Evolutionary conservation across 257 asterid species (phyloP).

Genomic region (Solanum virginianum): DNA sequence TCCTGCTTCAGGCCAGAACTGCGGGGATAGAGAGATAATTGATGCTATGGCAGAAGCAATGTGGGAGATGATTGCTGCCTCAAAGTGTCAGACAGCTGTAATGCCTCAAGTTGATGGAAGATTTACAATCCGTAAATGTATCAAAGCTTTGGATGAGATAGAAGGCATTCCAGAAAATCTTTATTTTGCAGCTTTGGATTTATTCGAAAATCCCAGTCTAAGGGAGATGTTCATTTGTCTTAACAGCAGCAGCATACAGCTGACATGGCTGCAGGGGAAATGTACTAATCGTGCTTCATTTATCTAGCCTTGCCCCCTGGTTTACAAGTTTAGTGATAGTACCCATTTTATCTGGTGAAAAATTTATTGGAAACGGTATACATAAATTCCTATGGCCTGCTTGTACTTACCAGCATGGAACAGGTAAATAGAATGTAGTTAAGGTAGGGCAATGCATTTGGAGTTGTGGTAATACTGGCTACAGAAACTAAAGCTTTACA

Average conservation of each 20-base stretch:
- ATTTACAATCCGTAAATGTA: constrained; percentile 58
- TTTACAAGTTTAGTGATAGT: background rate
- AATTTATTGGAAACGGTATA: background rate
- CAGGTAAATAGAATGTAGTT: background rate
- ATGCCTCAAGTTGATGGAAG: constrained; percentile 29
- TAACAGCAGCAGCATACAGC: constrained; percentile 25
- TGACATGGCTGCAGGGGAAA: constrained; percentile 73
- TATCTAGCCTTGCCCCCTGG: background rate
- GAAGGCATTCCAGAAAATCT: constrained; percentile 54
- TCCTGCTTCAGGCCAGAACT: constrained; percentile 27
- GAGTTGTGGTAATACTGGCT: background rate
- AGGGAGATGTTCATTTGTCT: constrained; percentile 71
- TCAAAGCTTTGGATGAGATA: constrained; percentile 68
- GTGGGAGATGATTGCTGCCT: constrained; percentile 50
- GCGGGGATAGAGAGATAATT: constrained; percentile 30
- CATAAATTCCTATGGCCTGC: background rate
- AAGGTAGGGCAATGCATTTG: background rate
- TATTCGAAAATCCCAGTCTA: constrained; percentile 52
- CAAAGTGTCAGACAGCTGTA: constrained; percentile 26
- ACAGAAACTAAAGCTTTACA: background rate
- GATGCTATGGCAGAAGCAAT: constrained; percentile 55
- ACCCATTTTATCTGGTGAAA: background rate
- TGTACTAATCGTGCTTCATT: constrained; percentile 20
- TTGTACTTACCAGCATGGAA: background rate
- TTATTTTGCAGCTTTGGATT: constrained; percentile 66